Base-by-base conservation (phyloP, 139 green algal genomes). In the Zygnema cylindricum region DNA sequence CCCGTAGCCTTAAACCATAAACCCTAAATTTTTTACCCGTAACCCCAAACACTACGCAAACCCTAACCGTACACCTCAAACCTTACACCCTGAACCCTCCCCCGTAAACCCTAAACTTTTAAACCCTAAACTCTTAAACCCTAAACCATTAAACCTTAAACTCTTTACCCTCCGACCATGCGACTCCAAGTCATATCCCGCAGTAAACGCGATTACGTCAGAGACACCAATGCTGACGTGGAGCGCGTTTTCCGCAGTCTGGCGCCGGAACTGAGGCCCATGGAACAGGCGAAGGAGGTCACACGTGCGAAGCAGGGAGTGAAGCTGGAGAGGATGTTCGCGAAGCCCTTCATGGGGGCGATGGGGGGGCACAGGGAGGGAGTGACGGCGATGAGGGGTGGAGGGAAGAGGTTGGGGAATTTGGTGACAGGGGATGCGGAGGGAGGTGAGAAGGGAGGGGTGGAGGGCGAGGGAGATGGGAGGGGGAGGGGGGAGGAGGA, bases 241-340 rank as follows among this genome's bases (percentile, higher is more conserved):
- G 71, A 90, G 85, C 96, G 96, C 55, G 94, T 99, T 36, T 94
- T 97, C 69, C 93, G 96, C 25, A 99, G 99, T 93, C 94, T 98
- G 30, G 96, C 99, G 90, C 96, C 97, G 1, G 86, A 75, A 35
- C 84, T 93, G 21, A 89, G 91, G 35, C 95, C 95, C 7, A 95
- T 98, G 88, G 96, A 99, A 84, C 95, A 95, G 69, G 97, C 97
- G 2, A 92, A 96, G 16, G 97, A 99, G 91, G 98, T 98, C 90
- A 98, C 94, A 0, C 92, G 97, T 0, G 96, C 97, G 0, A 88
- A 98, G 0, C 98, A 97, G 43, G 96, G 96, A 83, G 96, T 92
- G 39, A 99, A 99, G 93, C 91, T 99, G 0, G 94, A 98, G 77
- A 93, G 95, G 33, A 89, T 99, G 0, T 99, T 99, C 90, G 97